phyloP scores from a whole-genome alignment of 2,329 filamentous ascomycete genomes.

The Diaporthe humulicola region DNA sequence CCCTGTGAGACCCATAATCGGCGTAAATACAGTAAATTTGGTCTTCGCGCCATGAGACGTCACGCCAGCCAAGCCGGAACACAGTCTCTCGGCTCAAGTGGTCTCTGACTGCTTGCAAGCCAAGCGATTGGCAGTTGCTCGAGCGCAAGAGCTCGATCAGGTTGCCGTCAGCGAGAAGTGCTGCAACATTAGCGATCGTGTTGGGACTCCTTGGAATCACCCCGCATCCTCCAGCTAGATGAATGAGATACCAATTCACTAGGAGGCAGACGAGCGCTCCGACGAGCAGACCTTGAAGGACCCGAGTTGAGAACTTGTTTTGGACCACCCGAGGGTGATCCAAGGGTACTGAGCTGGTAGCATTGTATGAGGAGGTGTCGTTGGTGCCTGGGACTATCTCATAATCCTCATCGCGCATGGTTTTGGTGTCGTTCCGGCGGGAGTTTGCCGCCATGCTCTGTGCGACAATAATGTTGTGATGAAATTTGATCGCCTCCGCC shows the following conservation, averaged over 20 bases:
- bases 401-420: rapidly evolving
- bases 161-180: neutral
- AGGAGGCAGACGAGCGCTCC: neutral
- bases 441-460: neutral
- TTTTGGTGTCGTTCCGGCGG: neutral
- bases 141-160: neutral
- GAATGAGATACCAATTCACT: neutral
- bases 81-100: neutral
- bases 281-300: neutral
- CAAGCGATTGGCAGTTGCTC: neutral
- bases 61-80: conserved; percentile 1
- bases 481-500: neutral
- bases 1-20: neutral
- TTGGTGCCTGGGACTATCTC: neutral
- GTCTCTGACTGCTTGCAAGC: neutral
- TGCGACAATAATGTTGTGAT: neutral
- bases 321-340: neutral
- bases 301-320: neutral
- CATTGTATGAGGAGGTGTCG: neutral
- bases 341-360: neutral
- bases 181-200: neutral
- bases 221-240: neutral
- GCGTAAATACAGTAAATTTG: neutral
- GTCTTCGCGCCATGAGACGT: neutral
- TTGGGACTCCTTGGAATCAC: neutral